Evolutionary conservation across 1,284 basidiomycete genomes (phyloP).

Genomic region (Cystobasidium slooffiae): DNA sequence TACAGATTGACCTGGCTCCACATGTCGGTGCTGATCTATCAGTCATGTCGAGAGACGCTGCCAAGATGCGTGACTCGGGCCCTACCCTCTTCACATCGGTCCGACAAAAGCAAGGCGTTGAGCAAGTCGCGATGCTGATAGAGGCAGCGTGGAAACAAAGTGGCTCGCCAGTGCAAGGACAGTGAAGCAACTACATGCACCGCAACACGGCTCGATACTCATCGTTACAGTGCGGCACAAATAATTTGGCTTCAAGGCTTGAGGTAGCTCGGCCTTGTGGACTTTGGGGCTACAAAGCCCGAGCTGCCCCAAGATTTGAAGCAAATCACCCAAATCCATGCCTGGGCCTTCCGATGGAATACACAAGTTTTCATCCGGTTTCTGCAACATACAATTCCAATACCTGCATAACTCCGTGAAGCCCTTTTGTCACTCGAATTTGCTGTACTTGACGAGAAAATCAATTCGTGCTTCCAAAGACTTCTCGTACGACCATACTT

Average conservation of each 20-base stretch:
- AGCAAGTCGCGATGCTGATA: slow-evolving; percentile 80
- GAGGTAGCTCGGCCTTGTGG: no score
- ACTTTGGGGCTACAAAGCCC: no score
- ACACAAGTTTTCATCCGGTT: no score
- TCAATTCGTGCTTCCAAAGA: slow-evolving; percentile 1
- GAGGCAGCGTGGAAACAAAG: slow-evolving; percentile 76
- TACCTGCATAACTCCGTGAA: no score
- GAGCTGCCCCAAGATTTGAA: neutral
- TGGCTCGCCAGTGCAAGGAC: slow-evolving; percentile 26
- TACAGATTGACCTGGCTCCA: slow-evolving; percentile 85
- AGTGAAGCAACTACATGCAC: neutral
- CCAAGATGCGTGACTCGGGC: slow-evolving; percentile 88
- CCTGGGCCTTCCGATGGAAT: no score
- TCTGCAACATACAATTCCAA: no score
- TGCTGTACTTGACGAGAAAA: slow-evolving; percentile 20
- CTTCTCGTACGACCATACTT: neutral
- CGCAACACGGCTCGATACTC: no score
- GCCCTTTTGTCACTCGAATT: slow-evolving; percentile 19
- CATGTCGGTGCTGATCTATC: slow-evolving; percentile 91
- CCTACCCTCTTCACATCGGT: slow-evolving; percentile 92
- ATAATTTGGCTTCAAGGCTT: no score
- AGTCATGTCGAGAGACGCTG: slow-evolving; percentile 93
- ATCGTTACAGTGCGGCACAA: no score
- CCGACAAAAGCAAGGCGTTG: slow-evolving; percentile 76
- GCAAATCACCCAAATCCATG: neutral